phyloP scores from a whole-genome alignment of 2,329 filamentous ascomycete genomes.

The Talaromyces pinophilus region DNA sequence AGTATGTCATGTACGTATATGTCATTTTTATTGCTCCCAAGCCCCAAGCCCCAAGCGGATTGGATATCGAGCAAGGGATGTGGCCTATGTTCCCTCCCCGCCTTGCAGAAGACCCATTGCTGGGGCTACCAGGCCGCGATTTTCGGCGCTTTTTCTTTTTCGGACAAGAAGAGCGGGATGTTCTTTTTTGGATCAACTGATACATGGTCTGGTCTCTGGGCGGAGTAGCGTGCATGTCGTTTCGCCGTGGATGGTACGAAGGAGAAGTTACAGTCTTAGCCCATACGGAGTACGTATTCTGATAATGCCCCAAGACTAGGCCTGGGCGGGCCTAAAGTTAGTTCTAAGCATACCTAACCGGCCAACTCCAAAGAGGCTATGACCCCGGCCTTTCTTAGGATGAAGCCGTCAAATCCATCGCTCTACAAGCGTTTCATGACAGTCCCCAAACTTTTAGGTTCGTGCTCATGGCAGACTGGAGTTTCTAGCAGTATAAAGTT shows the following conservation, averaged over 20 bases:
- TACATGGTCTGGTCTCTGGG: not conserved
- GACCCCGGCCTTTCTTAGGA: not conserved
- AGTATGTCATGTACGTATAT: not conserved
- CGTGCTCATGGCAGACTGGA: not conserved
- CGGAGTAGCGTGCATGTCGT: not conserved
- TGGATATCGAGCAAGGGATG: conserved; percentile 12
- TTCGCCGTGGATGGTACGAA: not conserved
- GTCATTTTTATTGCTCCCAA: not conserved
- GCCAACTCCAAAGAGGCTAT: not conserved
- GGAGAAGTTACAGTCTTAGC: not conserved
- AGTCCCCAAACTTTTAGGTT: not conserved
- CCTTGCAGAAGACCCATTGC: conserved; percentile 15
- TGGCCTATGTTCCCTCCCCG: not conserved
- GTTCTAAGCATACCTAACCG: not conserved
- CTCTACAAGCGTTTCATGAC: not conserved
- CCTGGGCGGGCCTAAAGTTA: not conserved
- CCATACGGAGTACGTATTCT: not conserved
- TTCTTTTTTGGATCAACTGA: conserved; percentile 1
- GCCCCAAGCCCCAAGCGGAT: not conserved
- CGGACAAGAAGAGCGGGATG: not conserved
- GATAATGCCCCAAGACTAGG: not conserved
- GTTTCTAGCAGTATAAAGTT: not conserved
- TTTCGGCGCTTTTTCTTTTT: conserved; percentile 7
- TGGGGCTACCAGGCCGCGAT: not conserved
- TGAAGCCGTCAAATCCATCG: not conserved